phyloP scores from a whole-genome alignment of 169 alveolate genomes.

The Eimeria brunetti region DNA sequence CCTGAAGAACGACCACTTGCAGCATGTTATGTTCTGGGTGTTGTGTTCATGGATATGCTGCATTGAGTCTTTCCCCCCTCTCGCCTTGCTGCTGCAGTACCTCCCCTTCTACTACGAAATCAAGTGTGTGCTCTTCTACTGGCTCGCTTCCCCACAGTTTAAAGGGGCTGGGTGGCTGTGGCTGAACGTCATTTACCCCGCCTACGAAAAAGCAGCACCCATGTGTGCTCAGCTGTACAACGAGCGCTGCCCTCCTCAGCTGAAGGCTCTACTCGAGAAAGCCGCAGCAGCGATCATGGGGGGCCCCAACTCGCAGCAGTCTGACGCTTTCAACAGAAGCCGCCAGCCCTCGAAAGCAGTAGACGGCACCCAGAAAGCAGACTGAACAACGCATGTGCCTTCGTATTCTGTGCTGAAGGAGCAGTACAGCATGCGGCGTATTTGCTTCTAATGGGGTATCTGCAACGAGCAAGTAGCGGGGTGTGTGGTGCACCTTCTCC shows the following conservation, averaged over 20 bases:
- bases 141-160: constrained; percentile 80
- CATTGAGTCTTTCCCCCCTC: constrained; percentile 52
- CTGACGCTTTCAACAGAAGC: constrained; percentile 61
- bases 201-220: constrained; percentile 62
- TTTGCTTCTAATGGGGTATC: neutral
- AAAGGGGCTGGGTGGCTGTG: constrained; percentile 82
- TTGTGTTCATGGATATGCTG: constrained; percentile 73
- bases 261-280: constrained; percentile 38
- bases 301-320: neutral
- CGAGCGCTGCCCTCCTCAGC: constrained; percentile 54
- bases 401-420: neutral
- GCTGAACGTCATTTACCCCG: constrained; percentile 65
- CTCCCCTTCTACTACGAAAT: constrained; percentile 76
- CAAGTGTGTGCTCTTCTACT: constrained; percentile 74
- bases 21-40: constrained; percentile 78
- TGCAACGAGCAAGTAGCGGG: neutral
- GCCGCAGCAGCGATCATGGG: constrained; percentile 22
- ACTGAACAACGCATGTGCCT: neutral
- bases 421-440: neutral
- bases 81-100: constrained; percentile 33
- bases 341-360: constrained; percentile 66
- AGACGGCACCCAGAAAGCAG: constrained; percentile 57
- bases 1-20: constrained; percentile 68
- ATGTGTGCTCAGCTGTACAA: constrained; percentile 58
- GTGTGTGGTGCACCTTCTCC: neutral